phyloP scores from a whole-genome alignment of 2,329 filamentous ascomycete genomes.

The Arthroderma uncinatum region DNA sequence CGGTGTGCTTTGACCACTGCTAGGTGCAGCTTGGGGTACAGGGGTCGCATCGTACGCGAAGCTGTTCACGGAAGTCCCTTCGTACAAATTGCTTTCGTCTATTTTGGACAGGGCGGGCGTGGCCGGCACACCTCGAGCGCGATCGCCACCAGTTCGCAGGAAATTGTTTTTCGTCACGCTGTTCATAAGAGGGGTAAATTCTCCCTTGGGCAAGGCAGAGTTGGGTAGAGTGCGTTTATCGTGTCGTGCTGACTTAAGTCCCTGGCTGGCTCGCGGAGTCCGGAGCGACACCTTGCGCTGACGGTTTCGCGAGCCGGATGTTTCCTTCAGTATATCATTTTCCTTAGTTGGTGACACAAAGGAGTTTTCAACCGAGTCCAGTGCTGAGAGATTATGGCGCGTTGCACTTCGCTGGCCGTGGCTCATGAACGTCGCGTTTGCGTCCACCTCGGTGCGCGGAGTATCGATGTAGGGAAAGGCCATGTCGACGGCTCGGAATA shows the following conservation, averaged over 20 bases:
- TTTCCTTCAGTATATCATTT: constrained; percentile 62
- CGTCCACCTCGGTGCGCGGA: constrained; percentile 65
- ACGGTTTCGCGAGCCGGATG: constrained; percentile 52
- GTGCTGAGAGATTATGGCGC: constrained; percentile 35
- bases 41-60: constrained; percentile 56
- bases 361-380: constrained; percentile 79
- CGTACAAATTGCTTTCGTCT: constrained; percentile 58
- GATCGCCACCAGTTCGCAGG: constrained; percentile 38
- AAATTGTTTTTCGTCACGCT: constrained; percentile 58
- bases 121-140: constrained; percentile 46
- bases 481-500: constrained; percentile 39
- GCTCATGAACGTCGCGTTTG: constrained; percentile 71
- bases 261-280: constrained; percentile 64
- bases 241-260: constrained; percentile 32
- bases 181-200: constrained; percentile 92
- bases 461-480: constrained; percentile 65
- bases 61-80: constrained; percentile 52
- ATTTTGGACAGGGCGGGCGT: constrained; percentile 66
- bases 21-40: constrained; percentile 62
- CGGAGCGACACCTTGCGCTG: constrained; percentile 48
- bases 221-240: constrained; percentile 61
- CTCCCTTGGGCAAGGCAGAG: constrained; percentile 47
- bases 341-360: constrained; percentile 71
- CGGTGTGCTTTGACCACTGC: constrained; percentile 74
- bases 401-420: constrained; percentile 48